Base-by-base conservation (phyloP, 768 basidiomycete genomes). In the Leccinum variicolor region DNA sequence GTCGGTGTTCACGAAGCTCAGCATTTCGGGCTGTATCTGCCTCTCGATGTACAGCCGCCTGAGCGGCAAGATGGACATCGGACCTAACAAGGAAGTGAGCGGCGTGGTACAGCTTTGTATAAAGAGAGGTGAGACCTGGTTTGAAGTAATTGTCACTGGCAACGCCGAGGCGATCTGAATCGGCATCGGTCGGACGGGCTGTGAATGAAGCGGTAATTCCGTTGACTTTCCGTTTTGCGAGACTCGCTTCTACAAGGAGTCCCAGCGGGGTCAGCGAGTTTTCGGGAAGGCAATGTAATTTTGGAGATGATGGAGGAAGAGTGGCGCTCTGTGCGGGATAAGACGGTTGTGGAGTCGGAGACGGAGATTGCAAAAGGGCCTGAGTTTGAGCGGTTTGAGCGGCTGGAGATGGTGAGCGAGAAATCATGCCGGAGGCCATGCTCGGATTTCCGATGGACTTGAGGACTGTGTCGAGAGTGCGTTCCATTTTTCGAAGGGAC, bases 181-280 rank as follows among this genome's bases (percentile, higher is more conserved):
- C 76, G 2, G 69, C 64, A 2, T 76, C 71, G 3, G 72, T 55
- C 23, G 71, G 64, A 55, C 77, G 72, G 2, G 79, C 77, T 17
- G 73, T 69, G 51, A 82, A 66, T 1, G 75, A 77, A 3, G 76
- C 66, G 28, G 76, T 71, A 6, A 75, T 74, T 0, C 79, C 79
- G 47, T 85, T 81, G 1, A 83, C 84, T 26, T 84, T 77, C 6
- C 90, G 81, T 63, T 89, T 90, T 1, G 87, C 88, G 26, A 92
- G 74, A 65, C 89, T 92, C 0, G 93, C 91, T 68, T 98, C 95
- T 0, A 94, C 96, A 17, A 98, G 80, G 0, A 98, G 76, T 0
- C 96, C 96, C 11, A 98, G 79, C 5, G 96, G 96, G 61, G 96
- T 98, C 39, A 98, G 77, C 0, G 90, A 77, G 67, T 96, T 96